These are phyloP conservation scores for Persicaria tinctoria DNA, from an alignment of 148 eudicot species.

Conservation along the genomic window DNA sequence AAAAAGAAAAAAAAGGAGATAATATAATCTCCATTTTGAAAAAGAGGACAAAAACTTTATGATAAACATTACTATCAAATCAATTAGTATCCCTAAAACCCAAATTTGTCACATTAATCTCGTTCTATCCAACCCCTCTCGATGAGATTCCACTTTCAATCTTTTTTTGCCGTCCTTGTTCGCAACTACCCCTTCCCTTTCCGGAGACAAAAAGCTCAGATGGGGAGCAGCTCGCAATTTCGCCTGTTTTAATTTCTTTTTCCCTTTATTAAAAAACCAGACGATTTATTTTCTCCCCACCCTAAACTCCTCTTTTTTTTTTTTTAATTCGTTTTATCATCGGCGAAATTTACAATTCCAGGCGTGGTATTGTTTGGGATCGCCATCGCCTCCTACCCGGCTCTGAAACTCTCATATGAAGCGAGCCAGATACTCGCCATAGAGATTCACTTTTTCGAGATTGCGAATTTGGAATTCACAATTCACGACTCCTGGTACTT, in stretches of 20 bases:
- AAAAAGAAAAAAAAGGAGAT: too few relatives aligned
- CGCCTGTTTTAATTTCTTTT: slow-evolving; percentile 1
- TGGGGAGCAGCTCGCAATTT: background rate
- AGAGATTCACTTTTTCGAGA: background rate
- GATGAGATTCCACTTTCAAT: background rate
- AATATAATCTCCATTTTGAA: too few relatives aligned
- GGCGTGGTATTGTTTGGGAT: slow-evolving; percentile 6
- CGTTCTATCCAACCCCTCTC: background rate
- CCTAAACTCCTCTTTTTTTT: background rate
- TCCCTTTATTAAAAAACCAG: background rate
- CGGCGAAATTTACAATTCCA: background rate
- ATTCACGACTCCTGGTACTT: background rate
- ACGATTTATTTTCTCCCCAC: background rate
- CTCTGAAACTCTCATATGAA: slow-evolving; percentile 4
- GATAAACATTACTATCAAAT: background rate
- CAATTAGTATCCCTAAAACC: background rate
- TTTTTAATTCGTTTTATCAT: background rate
- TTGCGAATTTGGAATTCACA: background rate
- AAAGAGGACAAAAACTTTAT: background rate
- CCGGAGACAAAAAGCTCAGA: slow-evolving; percentile 5
- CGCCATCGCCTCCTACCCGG: background rate
- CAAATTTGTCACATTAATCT: slow-evolving; percentile 7
- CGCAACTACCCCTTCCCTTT: slow-evolving; percentile 4
- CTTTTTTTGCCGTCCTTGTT: background rate
- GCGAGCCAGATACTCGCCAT: slow-evolving; percentile 1